phyloP scores from a whole-genome alignment of 768 basidiomycete genomes.

The Grammothele lineata region DNA sequence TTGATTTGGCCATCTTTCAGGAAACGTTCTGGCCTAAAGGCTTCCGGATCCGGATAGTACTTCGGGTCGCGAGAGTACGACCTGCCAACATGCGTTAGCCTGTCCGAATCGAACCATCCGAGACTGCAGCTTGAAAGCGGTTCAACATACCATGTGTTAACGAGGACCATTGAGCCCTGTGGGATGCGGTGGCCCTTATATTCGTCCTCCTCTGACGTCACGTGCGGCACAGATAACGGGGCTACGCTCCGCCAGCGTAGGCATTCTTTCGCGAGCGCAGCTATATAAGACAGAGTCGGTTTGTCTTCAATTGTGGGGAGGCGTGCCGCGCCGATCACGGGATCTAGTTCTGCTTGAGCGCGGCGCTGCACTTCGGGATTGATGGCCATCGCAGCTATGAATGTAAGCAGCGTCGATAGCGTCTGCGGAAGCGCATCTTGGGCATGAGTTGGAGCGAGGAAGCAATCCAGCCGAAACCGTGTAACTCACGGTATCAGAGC shows the following conservation, averaged over 20 bases:
- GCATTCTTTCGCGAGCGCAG: slow-evolving; percentile 20
- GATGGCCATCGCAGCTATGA: slow-evolving; percentile 23
- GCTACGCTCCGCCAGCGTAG: slow-evolving; percentile 17
- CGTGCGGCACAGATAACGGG: slow-evolving; percentile 14
- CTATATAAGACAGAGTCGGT: slow-evolving; percentile 17
- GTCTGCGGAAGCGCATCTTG: slow-evolving; percentile 15
- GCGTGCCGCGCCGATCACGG: slow-evolving; percentile 11
- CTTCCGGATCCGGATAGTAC: slow-evolving; percentile 13
- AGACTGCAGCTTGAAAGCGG: too few relatives aligned
- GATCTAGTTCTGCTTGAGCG: slow-evolving; percentile 27
- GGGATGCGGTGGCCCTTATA: slow-evolving; percentile 27
- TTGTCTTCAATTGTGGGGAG: slow-evolving; percentile 11
- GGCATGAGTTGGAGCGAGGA: too few relatives aligned
- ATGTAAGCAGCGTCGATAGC: slow-evolving; percentile 15
- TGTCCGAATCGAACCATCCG: too few relatives aligned
- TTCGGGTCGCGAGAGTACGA: slow-evolving; percentile 5
- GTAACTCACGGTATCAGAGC: slow-evolving; percentile 6
- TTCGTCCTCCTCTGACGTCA: slow-evolving; percentile 20
- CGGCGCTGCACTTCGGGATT: slow-evolving; percentile 23
- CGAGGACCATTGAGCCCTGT: slow-evolving; percentile 21
- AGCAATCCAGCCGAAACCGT: too few relatives aligned
- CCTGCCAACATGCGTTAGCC: too few relatives aligned
- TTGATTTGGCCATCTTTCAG: slow-evolving; percentile 11
- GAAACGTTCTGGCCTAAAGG: slow-evolving; percentile 16
- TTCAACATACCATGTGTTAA: too few relatives aligned